Evolutionary conservation across 2,329 filamentous ascomycete genomes (phyloP).

Genomic region (Pseudovirgaria hyperparasitica): DNA sequence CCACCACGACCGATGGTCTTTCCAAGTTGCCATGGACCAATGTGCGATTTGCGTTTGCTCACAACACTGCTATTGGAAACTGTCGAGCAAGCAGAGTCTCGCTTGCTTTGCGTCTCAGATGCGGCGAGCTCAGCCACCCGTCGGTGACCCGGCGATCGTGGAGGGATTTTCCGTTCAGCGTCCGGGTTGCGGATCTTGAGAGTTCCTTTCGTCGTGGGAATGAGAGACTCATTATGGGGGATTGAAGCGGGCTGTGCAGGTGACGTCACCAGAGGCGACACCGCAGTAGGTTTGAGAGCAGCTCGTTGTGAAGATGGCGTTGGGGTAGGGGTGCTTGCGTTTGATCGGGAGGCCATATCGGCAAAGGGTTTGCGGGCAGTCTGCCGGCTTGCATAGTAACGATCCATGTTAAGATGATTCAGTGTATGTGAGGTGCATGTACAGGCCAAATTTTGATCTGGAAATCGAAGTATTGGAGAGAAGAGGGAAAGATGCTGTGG

Average conservation of each 20-base stretch:
- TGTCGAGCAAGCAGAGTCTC: constrained; percentile 41
- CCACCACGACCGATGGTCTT: constrained; percentile 82
- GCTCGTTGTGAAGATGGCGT: not conserved
- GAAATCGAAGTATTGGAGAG: too few relatives aligned
- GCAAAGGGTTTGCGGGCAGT: constrained; percentile 19
- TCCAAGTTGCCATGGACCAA: constrained; percentile 89
- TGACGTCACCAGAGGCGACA: constrained; percentile 11
- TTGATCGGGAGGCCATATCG: constrained; percentile 20
- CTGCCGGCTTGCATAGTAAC: constrained; percentile 15
- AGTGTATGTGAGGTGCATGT: too few relatives aligned
- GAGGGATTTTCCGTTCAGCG: not conserved
- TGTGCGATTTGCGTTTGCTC: constrained; percentile 53
- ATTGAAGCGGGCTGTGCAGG: constrained; percentile 11
- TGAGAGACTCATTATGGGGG: constrained; percentile 33
- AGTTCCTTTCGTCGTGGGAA: constrained; percentile 30
- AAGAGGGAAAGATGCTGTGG: too few relatives aligned
- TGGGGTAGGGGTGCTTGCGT: constrained; percentile 11
- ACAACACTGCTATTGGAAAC: constrained; percentile 38
- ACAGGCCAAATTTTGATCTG: too few relatives aligned
- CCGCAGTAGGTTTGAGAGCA: constrained; percentile 7
- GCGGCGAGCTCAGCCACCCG: constrained; percentile 39
- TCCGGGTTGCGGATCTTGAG: constrained; percentile 25
- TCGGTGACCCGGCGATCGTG: constrained; percentile 33
- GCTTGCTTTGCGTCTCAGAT: constrained; percentile 36
- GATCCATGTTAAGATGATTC: constrained; percentile 15